Percentiles rank a stretch among this genome's conserved stretches.
phyloP scores from a whole-genome alignment of 2,329 filamentous ascomycete genomes.

The Drechslerella coelobrocha region DNA sequence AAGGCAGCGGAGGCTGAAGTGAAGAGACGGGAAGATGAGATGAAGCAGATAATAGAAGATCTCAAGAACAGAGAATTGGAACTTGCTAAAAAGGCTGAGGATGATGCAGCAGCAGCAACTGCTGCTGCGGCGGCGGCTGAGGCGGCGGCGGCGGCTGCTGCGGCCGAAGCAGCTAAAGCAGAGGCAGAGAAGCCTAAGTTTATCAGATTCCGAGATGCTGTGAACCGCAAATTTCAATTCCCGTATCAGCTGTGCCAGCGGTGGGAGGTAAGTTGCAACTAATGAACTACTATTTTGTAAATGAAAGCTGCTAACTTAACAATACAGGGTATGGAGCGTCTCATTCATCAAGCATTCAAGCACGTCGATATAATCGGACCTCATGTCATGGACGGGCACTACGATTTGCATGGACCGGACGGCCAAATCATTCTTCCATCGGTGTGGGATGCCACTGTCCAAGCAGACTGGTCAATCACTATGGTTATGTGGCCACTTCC shows the following conservation, averaged over 20 bases:
- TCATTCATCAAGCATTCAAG: conserved; percentile 82
- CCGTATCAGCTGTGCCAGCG: conserved; percentile 84
- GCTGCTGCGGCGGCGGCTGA: conserved; percentile 11
- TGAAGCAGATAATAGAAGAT: conserved; percentile 40
- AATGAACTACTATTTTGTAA: background rate
- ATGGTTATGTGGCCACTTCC: conserved; percentile 73
- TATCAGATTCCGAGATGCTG: conserved; percentile 88
- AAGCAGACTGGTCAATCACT: conserved; percentile 76
- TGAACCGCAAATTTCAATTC: conserved; percentile 90
- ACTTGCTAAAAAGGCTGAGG: conserved; percentile 54
- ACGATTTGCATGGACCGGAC: conserved; percentile 78
- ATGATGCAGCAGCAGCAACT: conserved; percentile 61
- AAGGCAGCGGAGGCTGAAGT: conserved; percentile 10
- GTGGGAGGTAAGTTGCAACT: conserved; percentile 71
- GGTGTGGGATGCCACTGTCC: conserved; percentile 80
- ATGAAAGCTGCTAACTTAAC: background rate
- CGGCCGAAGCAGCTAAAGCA: conserved; percentile 59
- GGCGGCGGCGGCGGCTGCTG: conserved; percentile 47
- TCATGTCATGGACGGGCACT: conserved; percentile 78
- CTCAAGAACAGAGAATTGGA: conserved; percentile 51
- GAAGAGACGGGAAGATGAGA: conserved; percentile 26
- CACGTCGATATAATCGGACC: conserved; percentile 78
- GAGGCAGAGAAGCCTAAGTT: conserved; percentile 69
- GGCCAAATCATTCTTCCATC: conserved; percentile 82
- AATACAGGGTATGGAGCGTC: conserved; percentile 78